Evolutionary conservation across 345 rosid genomes (phyloP).

Genomic region (Populus tremula): DNA sequence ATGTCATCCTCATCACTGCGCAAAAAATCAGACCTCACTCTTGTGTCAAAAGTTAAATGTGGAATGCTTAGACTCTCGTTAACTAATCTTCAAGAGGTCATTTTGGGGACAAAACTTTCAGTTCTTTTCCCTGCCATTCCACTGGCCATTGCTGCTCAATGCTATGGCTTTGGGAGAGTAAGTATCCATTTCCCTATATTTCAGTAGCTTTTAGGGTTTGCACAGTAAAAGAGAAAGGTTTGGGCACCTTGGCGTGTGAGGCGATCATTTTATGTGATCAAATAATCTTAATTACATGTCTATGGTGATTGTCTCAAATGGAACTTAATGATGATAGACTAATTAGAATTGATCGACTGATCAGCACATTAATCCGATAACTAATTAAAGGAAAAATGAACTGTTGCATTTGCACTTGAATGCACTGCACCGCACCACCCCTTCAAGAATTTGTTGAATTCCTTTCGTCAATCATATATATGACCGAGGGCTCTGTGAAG

Average conservation of each 20-base stretch:
- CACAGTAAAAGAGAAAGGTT: neutral
- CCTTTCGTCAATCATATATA: neutral
- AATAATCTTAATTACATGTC: neutral
- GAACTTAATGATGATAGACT: neutral
- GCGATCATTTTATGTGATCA: neutral
- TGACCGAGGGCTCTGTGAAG: neutral
- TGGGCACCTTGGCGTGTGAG: neutral
- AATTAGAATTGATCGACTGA: neutral
- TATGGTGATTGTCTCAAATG: neutral
- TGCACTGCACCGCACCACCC: neutral
- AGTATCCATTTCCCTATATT: neutral
- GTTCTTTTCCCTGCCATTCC: constrained; percentile 79
- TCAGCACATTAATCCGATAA: neutral
- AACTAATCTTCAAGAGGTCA: constrained; percentile 75
- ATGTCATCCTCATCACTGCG: constrained; percentile 79
- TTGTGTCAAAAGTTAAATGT: constrained; percentile 55
- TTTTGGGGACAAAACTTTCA: constrained; percentile 78
- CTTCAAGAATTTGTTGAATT: neutral
- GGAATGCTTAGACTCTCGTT: constrained; percentile 43
- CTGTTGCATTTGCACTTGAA: neutral
- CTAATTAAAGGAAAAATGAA: neutral
- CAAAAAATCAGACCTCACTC: constrained; percentile 65
- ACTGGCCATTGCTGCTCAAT: constrained; percentile 58
- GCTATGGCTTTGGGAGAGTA: constrained; percentile 56
- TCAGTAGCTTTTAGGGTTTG: neutral